phyloP scores from a whole-genome alignment of 2,329 filamentous ascomycete species.

The Colletotrichum plurivorum region DNA sequence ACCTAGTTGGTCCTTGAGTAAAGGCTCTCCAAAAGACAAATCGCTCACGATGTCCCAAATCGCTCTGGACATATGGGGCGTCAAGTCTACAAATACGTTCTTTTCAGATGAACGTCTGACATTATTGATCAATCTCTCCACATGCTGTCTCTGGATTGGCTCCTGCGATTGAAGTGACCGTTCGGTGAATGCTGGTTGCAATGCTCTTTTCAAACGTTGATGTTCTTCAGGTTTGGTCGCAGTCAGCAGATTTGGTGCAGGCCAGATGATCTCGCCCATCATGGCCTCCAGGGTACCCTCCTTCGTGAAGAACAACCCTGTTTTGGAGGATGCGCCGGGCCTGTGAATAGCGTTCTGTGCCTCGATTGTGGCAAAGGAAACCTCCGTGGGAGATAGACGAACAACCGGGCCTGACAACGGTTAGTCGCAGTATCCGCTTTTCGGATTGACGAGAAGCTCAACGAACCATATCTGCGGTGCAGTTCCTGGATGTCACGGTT shows the following conservation, averaged over 20 bases:
- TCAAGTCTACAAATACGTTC: constrained; percentile 5
- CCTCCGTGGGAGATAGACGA: constrained; percentile 12
- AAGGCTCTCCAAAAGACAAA: constrained; percentile 17
- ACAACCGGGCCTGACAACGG: constrained; percentile 9
- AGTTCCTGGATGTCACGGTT: neutral
- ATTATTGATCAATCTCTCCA: neutral
- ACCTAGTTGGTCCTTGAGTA: constrained; percentile 21
- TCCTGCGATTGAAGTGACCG: neutral
- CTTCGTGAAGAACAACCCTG: constrained; percentile 10
- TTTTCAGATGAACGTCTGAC: neutral
- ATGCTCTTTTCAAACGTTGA: constrained; percentile 8
- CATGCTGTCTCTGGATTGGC: constrained; percentile 9
- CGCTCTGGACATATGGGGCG: neutral
- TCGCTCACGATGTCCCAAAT: constrained; percentile 28
- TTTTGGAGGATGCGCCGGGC: neutral
- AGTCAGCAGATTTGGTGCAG: constrained; percentile 23
- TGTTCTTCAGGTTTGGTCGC: constrained; percentile 5
- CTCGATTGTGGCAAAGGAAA: constrained; percentile 19
- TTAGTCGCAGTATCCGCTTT: neutral
- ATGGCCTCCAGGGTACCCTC: constrained; percentile 26
- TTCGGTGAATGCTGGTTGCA: constrained; percentile 20
- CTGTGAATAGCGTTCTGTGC: constrained; percentile 19
- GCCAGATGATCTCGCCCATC: constrained; percentile 31
- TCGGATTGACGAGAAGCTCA: neutral
- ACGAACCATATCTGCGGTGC: constrained; percentile 10